Base-by-base conservation (phyloP, 2,329 filamentous ascomycete genomes). In the Sarocladiaceae sp. region DNA sequence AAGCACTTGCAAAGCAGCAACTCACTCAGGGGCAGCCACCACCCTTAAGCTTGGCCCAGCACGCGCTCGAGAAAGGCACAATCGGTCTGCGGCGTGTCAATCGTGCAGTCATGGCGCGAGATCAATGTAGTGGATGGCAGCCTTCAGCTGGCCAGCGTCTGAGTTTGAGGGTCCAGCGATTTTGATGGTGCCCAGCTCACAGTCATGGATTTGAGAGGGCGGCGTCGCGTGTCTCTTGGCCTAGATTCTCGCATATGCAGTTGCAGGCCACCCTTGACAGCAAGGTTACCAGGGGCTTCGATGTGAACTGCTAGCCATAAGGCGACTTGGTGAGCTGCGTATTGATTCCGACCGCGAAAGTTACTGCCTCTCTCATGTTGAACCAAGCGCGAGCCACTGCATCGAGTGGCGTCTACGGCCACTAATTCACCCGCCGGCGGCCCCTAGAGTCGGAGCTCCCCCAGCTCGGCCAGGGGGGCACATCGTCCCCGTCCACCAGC, bases 241-340 rank as follows among this genome's bases (percentile, higher is more conserved):
- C 22, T 4, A 29, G 22, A 15, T n/a, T 29, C 40, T 26, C 40
- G 23, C 40, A 46, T 7, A 29, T 29, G n/a, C 25, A 46, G 10
- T 18, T 46, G 25, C 7, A 29, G 12, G 17, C 7, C 22, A 18
- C n/a, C 12, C 40, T 29, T 46, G 40, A 20, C 37, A 20, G 10
- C 40, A 46, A 46, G 40, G 40, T 28, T 46, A 29, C 40, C 23
- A 46, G 40, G 40, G 40, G 40, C 29, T 28, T 23, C 7, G n/a
- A 40, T 3, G n/a, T 22, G 20, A 22, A 40, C 4, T 8, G 37
- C 37, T 40, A 23, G 37, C 4, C 37, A 10, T n/a, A 5, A 36
- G 15, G 33, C 15, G 33, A n/a, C 33, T 36, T 36, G 15, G 33
- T n/a, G 15, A 36, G 7, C 7, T 8, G n/a, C n/a, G n/a, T n/a